Evolutionary conservation across 176 grass and related monocot genomes (phyloP).

Genomic region (Musa troglodytarum): DNA sequence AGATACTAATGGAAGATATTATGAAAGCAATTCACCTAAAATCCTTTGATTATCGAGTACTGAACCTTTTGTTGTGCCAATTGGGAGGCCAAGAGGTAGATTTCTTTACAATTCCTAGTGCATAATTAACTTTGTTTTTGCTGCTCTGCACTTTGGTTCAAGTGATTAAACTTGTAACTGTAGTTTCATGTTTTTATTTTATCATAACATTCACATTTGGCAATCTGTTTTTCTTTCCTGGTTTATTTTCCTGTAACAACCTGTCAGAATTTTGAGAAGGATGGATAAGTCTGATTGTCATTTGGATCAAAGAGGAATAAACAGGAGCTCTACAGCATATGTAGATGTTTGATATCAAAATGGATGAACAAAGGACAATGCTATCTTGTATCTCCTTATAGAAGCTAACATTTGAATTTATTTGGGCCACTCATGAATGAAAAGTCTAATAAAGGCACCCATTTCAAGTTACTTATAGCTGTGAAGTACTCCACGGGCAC

Average conservation of each 20-base stretch:
- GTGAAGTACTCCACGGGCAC: background rate
- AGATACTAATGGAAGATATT: slow-evolving; percentile 75
- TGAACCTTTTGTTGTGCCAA: slow-evolving; percentile 78
- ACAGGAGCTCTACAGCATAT: background rate
- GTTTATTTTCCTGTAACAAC: background rate
- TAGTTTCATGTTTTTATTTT: background rate
- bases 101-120: background rate
- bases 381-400: background rate
- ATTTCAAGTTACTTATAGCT: background rate
- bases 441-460: background rate
- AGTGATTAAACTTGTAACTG: background rate
- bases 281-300: no score
- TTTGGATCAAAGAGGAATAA: background rate
- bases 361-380: no score
- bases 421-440: background rate
- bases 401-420: background rate
- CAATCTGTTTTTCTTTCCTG: background rate
- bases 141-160: background rate
- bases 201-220: background rate
- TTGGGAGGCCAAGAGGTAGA: slow-evolving; percentile 65
- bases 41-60: slow-evolving; percentile 92
- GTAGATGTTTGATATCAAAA: no score
- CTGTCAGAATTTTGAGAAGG: no score
- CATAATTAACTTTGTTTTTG: background rate
- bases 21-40: slow-evolving; percentile 79